A percentile compares a stretch with the other conserved stretches of the same genome.
phyloP scores from a whole-genome alignment of 2,329 filamentous ascomycete genomes.

The Lomentospora prolificans region DNA sequence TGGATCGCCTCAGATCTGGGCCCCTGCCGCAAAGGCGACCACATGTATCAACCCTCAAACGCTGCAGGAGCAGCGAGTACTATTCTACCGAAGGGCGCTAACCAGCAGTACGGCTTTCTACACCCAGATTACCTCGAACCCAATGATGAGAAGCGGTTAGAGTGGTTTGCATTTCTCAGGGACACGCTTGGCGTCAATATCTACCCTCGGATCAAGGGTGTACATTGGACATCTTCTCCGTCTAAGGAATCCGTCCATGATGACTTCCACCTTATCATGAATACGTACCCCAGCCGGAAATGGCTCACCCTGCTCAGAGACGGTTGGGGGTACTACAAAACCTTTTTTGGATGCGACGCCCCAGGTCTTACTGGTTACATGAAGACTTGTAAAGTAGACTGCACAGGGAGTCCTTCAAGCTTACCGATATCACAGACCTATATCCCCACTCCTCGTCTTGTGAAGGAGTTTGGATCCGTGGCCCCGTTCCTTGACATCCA shows the following conservation, averaged over 20 bases:
- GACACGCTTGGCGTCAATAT: not conserved
- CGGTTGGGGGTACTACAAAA: conserved; percentile 8
- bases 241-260: not conserved
- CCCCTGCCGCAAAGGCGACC: not conserved
- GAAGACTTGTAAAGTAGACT: not conserved
- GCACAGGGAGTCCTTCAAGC: not conserved
- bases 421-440: not conserved
- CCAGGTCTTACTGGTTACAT: not conserved
- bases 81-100: not conserved
- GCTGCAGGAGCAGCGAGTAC: not conserved
- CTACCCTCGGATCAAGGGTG: not conserved
- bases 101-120: conserved; percentile 2
- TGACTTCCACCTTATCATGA: not conserved
- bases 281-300: not conserved
- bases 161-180: not conserved
- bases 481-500: conserved; percentile 9
- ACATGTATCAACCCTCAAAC: conserved; percentile 7
- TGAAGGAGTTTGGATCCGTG: not conserved
- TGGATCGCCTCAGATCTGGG: conserved; percentile 7
- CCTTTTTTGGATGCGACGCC: not conserved
- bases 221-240: not conserved
- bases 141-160: not conserved
- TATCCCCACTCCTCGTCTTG: not conserved
- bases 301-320: conserved; percentile 9
- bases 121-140: not conserved